Base-by-base conservation (phyloP, 1,139 yeast genomes). In the Nakaseomyces uthaithaninus region DNA sequence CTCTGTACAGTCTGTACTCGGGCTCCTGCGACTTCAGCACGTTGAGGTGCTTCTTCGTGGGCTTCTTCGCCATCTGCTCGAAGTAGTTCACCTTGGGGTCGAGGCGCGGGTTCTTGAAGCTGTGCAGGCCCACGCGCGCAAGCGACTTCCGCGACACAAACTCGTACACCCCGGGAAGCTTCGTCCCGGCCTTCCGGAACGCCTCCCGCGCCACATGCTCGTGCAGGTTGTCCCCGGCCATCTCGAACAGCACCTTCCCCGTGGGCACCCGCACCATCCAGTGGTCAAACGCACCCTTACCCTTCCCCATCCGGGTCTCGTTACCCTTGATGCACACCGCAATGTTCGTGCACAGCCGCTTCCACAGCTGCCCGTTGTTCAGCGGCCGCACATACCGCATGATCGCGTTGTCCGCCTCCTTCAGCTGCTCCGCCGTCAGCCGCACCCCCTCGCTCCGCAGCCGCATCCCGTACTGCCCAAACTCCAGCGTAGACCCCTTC, bases 291-390 rank as follows among this genome's bases (percentile, higher is more conserved):
- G 93, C 80, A 64, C 99, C 99, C 65, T 91, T 91, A 69, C 99
- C 99, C 65, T 93, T 91, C 70, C 99, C 99, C 99, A 91, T 91
- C 79, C 99, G 91, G 15, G 96, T 86, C 62, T 91, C 96, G 63
- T 93, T 91, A 68, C 99, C 99, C 67, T 91, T 91, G 44, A 85
- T 77, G 65, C 96, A 89, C 16, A 91, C 94, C 0, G 97, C 93
- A 44, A 86, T 74, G 62, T 84, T 81, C 37, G 95, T 83, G 38
- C 80, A 77, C 47, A 89, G 71, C 56, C 98, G 75, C 49, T 93
- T 80, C 69, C 83, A 79, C 40, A 86, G 68, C 52, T 75, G 68
- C 22, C 84, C 83, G 37, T 79, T 80, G 27, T 38, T 49, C 45
- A 59, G 40, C 11, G 58, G 60, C 62, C 95, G 78, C 58, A 87